Evolutionary conservation across 179 eudicot species (phyloP), one percentile per base, ranked within the genome.

Genomic region (Nepenthes alata): DNA sequence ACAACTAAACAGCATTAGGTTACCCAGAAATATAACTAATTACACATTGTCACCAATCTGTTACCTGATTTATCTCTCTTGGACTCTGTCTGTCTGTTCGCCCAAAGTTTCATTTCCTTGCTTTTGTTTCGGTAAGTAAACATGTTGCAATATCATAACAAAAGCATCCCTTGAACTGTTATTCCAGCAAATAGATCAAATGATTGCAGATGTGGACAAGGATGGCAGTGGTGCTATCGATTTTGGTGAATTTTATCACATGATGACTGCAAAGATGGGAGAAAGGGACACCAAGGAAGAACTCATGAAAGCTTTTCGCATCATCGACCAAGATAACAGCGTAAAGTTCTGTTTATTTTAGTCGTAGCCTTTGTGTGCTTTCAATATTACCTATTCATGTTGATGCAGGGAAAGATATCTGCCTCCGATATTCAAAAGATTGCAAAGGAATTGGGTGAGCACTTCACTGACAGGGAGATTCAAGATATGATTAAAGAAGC

Each of bases 171-270:
- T 14, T 64, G 11, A 15, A 61, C 1, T 60, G 53, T 63, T 57
- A 12, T 64, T 76, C 47, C 95, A 94, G 99, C 94, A 94, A 85
- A 94, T 94, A 38, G 75, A 64, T 34, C 80, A 81, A 82, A 93
- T 89, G 98, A 93, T 93, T 70, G 88, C 90, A n/a, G 95, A 89
- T 67, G 98, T 93, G 52, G 98, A 94, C 78, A 94, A 94, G 79
- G 97, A 94, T 81, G 97, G 97, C 57, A 94, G 99, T 70, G 99
- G 99, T 59, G 91, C 95, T 63, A 94, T 94, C 59, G 97, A 94
- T 67, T 94, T 82, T 50, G 94, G 84, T 67, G 99, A 94, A 70
- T 94, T 94, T 68, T 80, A 72, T 68, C 77, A 90, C 80, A 94
- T 94, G 99, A 94, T 94, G 99, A 94, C 97, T 63, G 96, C 97